phyloP scores from a whole-genome alignment of 2,329 filamentous ascomycete species.

The Neopestalotiopsis clavispora region DNA sequence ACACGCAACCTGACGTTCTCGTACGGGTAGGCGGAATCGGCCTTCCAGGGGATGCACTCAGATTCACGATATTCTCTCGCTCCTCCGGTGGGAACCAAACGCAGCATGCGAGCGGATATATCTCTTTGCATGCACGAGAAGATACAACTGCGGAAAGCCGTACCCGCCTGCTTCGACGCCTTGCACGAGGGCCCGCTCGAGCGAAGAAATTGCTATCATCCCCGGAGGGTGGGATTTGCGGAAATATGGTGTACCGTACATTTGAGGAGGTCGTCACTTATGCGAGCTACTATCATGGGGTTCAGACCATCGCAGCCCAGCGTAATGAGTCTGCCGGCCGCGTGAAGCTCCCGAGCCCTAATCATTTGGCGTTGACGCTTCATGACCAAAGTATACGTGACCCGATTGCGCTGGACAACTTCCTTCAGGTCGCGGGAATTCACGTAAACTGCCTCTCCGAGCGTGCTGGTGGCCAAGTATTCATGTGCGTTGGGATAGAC shows the following conservation, averaged over 20 bases:
- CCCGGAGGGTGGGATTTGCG: background rate
- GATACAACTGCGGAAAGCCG: background rate
- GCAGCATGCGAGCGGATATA: background rate
- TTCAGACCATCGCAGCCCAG: background rate
- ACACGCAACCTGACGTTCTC: background rate
- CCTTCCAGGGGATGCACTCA: background rate
- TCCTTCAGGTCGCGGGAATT: slow-evolving; percentile 41
- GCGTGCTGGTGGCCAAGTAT: background rate
- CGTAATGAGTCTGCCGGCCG: background rate
- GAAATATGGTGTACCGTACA: background rate
- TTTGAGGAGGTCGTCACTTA: background rate
- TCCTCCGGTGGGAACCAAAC: background rate
- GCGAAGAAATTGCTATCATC: background rate
- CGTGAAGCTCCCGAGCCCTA: background rate
- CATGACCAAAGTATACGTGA: background rate
- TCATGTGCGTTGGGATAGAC: slow-evolving; percentile 21
- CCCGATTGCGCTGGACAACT: slow-evolving; percentile 31
- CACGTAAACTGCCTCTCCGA: slow-evolving; percentile 38
- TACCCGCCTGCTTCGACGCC: background rate
- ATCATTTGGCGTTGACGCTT: background rate
- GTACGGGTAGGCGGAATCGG: background rate
- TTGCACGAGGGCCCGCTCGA: background rate
- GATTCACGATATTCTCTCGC: background rate
- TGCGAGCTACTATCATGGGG: slow-evolving; percentile 1
- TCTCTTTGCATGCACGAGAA: background rate